Percentiles rank a stretch among this genome's conserved stretches.
phyloP scores from a whole-genome alignment of 1,284 basidiomycete genomes.

The Coniophora puteana region DNA sequence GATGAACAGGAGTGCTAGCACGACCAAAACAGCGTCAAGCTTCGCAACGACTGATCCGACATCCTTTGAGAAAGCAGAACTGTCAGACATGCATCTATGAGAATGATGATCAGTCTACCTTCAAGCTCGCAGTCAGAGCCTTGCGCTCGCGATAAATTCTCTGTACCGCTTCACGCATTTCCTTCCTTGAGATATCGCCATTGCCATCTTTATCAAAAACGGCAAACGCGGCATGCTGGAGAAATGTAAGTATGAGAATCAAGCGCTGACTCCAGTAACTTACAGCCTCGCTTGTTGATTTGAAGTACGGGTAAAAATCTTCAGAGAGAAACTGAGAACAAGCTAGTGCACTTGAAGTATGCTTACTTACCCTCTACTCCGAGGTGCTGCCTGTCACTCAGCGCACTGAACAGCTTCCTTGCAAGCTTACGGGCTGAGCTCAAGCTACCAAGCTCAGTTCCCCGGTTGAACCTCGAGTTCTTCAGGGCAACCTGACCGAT shows the following conservation, averaged over 20 bases:
- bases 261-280: constrained; percentile 24
- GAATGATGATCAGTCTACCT: constrained; percentile 41
- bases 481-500: constrained; percentile 73
- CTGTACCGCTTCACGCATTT: constrained; percentile 85
- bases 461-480: constrained; percentile 57
- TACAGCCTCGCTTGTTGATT: constrained; percentile 66
- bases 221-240: constrained; percentile 64
- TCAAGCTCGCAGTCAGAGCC: constrained; percentile 65
- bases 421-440: constrained; percentile 73
- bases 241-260: constrained; percentile 7
- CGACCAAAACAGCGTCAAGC: constrained; percentile 70
- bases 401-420: constrained; percentile 66
- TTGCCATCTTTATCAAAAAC: constrained; percentile 84
- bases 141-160: constrained; percentile 80
- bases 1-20: constrained; percentile 55
- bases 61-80: constrained; percentile 39
- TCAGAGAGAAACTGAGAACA: constrained; percentile 8
- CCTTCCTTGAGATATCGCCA: constrained; percentile 75
- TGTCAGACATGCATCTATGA: too few species aligned
- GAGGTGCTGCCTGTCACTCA: constrained; percentile 58
- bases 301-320: constrained; percentile 81
- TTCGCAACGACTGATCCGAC: constrained; percentile 71
- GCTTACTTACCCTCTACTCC: constrained; percentile 55
- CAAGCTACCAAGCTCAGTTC: constrained; percentile 52
- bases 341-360: constrained; percentile 1